A percentile compares a stretch with the other conserved stretches of the same genome.
Evolutionary conservation across 1,284 basidiomycete genomes (phyloP).

Genomic region (Ganoderma resinaceum): DNA sequence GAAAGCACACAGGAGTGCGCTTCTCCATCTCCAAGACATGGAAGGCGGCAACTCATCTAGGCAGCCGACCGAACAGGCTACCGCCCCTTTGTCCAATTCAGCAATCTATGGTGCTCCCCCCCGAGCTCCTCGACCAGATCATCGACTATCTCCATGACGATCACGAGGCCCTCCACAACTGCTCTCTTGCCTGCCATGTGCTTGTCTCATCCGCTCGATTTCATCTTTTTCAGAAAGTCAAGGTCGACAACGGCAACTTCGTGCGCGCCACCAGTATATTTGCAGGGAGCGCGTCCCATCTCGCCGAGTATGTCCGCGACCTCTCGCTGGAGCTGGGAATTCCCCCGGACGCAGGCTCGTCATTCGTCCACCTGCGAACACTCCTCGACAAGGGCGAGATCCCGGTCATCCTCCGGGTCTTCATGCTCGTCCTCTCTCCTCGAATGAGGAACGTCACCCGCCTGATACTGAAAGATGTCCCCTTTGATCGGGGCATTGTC

Average conservation of each 20-base stretch:
- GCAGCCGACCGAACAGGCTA: neutral
- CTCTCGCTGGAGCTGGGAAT: conserved; percentile 21
- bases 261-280: conserved; percentile 12
- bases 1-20: neutral
- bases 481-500: conserved; percentile 19
- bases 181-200: conserved; percentile 27
- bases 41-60: neutral
- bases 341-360: neutral
- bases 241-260: conserved; percentile 17
- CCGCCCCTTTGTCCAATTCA: neutral
- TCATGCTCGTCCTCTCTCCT: conserved; percentile 22
- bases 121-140: conserved; percentile 38
- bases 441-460: conserved; percentile 16
- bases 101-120: conserved; percentile 20
- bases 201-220: conserved; percentile 19
- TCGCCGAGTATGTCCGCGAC: conserved; percentile 20
- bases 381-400: conserved; percentile 8
- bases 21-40: conserved; percentile 5
- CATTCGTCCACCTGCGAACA: conserved; percentile 8
- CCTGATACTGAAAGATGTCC: conserved; percentile 23
- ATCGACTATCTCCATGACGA: conserved; percentile 38
- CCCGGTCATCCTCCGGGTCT: conserved; percentile 11
- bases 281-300: conserved; percentile 9
- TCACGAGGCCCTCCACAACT: conserved; percentile 28
- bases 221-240: conserved; percentile 24